phyloP scores from a whole-genome alignment of 305 asterid species.

The Ilex paraguariensis region DNA sequence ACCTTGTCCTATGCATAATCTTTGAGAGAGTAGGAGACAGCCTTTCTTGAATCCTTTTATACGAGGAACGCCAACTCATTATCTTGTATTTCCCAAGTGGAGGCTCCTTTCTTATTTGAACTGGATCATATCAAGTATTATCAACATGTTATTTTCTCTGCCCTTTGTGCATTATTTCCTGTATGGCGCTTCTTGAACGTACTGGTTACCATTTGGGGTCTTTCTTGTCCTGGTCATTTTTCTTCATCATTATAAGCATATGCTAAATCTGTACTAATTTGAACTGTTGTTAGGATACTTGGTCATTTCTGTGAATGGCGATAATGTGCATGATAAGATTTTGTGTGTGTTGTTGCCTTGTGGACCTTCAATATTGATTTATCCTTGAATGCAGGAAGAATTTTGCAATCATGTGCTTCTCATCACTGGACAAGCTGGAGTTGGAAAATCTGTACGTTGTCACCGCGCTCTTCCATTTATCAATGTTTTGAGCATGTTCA shows the following conservation, averaged over 20 bases:
- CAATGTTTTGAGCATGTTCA: background rate
- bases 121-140: too few relatives aligned
- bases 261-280: constrained; percentile 4
- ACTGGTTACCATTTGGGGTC: background rate
- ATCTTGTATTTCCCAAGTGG: background rate
- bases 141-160: background rate
- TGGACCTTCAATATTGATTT: constrained; percentile 15
- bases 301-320: too few relatives aligned
- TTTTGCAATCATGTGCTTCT: constrained; percentile 54
- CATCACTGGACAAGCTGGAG: constrained; percentile 87
- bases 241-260: background rate
- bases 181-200: background rate
- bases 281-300: background rate
- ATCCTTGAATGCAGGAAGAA: constrained; percentile 41
- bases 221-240: background rate
- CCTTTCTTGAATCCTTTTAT: background rate
- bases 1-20: background rate
- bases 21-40: background rate
- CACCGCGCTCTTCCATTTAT: constrained; percentile 13
- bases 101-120: too few relatives aligned
- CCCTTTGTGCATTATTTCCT: background rate
- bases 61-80: background rate
- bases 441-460: constrained; percentile 86
- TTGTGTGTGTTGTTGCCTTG: background rate
- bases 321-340: background rate